Evolutionary conservation across 148 eudicot species (phyloP), one percentile per base, ranked within the genome.

Genomic region (Silene latifolia): DNA sequence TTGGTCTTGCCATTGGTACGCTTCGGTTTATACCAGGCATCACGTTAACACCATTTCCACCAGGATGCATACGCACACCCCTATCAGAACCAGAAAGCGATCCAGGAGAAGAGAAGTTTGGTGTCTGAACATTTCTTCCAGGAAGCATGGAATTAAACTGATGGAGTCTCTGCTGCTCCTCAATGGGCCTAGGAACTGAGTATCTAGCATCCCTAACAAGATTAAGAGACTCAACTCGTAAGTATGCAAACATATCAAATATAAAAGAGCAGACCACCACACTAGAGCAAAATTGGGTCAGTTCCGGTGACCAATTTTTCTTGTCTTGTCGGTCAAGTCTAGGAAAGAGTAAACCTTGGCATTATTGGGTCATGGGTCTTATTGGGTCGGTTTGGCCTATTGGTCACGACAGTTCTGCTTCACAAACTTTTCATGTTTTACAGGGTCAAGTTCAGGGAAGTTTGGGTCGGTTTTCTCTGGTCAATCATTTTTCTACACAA

Each of bases 161-260:
- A 65, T 89, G 93, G 64, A 84, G 66, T 82, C 96, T 90, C 82
- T 90, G 92, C 60, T 86, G 95, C 68, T 94, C 98, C 68, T 91
- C 97, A 54, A 82, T 75, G 51, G 96, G 78, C 83, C 98, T 88
- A 29, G 88, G 89, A 72, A 81, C 73, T 14, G 83, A 80, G 80
- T 82, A 87, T 83, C 96, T 90, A 62, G 81, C 88, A 82, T 87
- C 91, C 86, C 93, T 86, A 79, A 29, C 56, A 76, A 65, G 3
- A 15, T 48, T 46, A 80, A 44, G 17, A 27, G 20, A 25, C 48
- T 48, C 67, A 66, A 10, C 42, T 17, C 1, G 67, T 51, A 17
- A 62, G 39, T 32, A 69, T 42, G 57, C 54, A 67, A 44, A 42
- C 21, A 67, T 53, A 13, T 44, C 32, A 23, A 53, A 69, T 29